Evolutionary conservation across 2,329 filamentous ascomycete genomes (phyloP), one percentile per base, ranked within the genome.

Genomic region (Neurospora crassa): DNA sequence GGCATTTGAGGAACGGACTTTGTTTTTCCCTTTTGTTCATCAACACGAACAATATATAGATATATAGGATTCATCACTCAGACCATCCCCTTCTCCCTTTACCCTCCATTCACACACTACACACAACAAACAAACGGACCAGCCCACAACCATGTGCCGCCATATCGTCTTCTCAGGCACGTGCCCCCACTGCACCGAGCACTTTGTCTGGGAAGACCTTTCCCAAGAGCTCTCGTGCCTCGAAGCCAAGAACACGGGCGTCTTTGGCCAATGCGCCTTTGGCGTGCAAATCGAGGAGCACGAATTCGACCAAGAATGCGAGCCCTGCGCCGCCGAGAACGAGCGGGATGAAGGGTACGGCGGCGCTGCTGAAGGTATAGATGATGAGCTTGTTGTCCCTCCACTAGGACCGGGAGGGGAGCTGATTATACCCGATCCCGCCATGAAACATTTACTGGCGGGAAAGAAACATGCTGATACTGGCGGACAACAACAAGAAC

Each of bases 251-350:
- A 86, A 86, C 77, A 80, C 79, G 29, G 83, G 81, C 68, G 74
- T 74, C 12, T 85, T 86, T 70, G 84, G 84, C 53, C 77, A 81
- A 67, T 86, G 84, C 76, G 74, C 76, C 47, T 75, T 76, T 34
- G 84, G 84, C 41, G 78, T 83, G 40, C 75, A 79, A 47, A 74
- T 79, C 45, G 83, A 85, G 73, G 78, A 84, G 71, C 84, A 85
- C 76, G 73, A 73, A 2, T 85, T 84, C 72, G 83, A 85, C 74
- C 83, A 84, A 72, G 84, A 85, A 74, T 86, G 84, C 76, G 79
- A 83, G 67, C 73, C 77, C 16, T 86, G 84, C 71, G 74, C 78
- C 67, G 81, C 81, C 59, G 81, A 82, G 71, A 80, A 82, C 67
- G 82, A 83, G 72, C 82, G 81, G 11, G 78, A 84, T 67, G 83